A percentile compares a stretch with the other conserved stretches of the same genome.
phyloP scores from a whole-genome alignment of 2,329 filamentous ascomycete species.

The Diplodia intermedia region DNA sequence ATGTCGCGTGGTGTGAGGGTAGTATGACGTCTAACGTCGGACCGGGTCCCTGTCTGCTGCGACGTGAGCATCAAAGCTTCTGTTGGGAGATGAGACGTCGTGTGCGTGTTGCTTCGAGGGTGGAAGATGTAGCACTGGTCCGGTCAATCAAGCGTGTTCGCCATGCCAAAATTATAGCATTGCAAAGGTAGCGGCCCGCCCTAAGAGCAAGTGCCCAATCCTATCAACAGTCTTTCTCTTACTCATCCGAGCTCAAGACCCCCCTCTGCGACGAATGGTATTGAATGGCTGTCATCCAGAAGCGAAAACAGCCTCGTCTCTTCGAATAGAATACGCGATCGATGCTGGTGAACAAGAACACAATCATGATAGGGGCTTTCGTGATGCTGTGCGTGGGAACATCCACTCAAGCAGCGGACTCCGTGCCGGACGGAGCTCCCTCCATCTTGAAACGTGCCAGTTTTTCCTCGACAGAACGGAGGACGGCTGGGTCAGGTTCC shows the following conservation, averaged over 20 bases:
- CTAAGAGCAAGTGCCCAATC: conserved; percentile 24
- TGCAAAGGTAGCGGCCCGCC: conserved; percentile 17
- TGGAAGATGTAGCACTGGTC: conserved; percentile 11
- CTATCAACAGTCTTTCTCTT: conserved; percentile 19
- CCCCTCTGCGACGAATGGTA: conserved; percentile 21
- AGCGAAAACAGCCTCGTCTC: conserved; percentile 20
- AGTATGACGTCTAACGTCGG: conserved; percentile 13
- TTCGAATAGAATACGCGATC: conserved; percentile 26
- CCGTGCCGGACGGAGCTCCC: conserved; percentile 16
- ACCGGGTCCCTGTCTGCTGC: conserved; percentile 13
- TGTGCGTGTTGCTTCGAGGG: conserved; percentile 1
- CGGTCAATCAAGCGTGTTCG: conserved; percentile 25
- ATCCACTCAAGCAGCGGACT: conserved; percentile 10
- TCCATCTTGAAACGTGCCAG: conserved; percentile 46
- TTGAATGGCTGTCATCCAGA: conserved; percentile 26
- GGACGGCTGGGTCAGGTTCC: conserved; percentile 66
- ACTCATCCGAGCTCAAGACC: conserved; percentile 12
- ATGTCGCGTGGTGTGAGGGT: conserved; percentile 27
- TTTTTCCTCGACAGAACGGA: conserved; percentile 64
- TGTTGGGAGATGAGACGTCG: conserved; percentile 9
- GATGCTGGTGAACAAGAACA: conserved; percentile 22
- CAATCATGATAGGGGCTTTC: conserved; percentile 22
- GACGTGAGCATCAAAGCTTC: conserved; percentile 13
- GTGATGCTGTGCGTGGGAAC: conserved; percentile 5
- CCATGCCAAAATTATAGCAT: conserved; percentile 27